A percentile compares a stretch with the other conserved stretches of the same genome.
These are phyloP conservation scores for Malbranchea zuffiana DNA, from an alignment of 2,329 filamentous ascomycete genomes.

Conservation along the genomic window DNA sequence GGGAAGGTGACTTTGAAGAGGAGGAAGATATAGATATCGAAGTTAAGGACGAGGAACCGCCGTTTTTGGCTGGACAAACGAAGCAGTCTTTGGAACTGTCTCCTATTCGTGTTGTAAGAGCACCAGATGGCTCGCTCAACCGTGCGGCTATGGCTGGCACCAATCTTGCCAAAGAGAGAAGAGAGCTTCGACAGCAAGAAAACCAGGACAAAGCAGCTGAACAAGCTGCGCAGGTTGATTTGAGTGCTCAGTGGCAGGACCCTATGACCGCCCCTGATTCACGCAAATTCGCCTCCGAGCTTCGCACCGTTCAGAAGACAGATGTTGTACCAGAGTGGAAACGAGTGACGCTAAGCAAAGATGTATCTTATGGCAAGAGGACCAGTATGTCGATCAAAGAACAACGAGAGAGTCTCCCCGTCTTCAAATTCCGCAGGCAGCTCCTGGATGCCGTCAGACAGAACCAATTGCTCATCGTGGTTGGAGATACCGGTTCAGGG, in stretches of 20 bases:
- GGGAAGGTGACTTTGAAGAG: conserved; percentile 77
- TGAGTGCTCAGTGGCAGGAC: conserved; percentile 89
- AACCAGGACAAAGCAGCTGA: conserved; percentile 66
- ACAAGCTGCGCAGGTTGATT: conserved; percentile 64
- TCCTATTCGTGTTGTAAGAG: conserved; percentile 92
- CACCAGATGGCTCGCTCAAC: conserved; percentile 95
- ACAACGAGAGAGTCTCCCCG: conserved; percentile 78
- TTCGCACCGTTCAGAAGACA: conserved; percentile 51
- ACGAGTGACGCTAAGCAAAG: conserved; percentile 65
- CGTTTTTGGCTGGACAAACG: conserved; percentile 89
- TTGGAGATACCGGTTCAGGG: conserved; percentile 92
- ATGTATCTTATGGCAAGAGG: conserved; percentile 71
- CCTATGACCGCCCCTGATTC: conserved; percentile 83
- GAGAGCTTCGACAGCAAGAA: conserved; percentile 81
- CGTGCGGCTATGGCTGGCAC: conserved; percentile 91
- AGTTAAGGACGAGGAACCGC: conserved; percentile 88
- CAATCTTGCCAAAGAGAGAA: conserved; percentile 73
- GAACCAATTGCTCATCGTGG: conserved; percentile 89
- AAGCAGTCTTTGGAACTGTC: conserved; percentile 92
- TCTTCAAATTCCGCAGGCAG: conserved; percentile 77
- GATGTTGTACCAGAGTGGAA: conserved; percentile 89
- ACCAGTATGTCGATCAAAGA: conserved; percentile 91
- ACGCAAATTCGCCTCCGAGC: conserved; percentile 77
- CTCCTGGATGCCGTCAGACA: conserved; percentile 76
- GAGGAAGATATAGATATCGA: conserved; percentile 98